Evolutionary conservation across 768 basidiomycete genomes (phyloP), one percentile per base, ranked within the genome.

Genomic region (Boletus pseudo-olivaceus): DNA sequence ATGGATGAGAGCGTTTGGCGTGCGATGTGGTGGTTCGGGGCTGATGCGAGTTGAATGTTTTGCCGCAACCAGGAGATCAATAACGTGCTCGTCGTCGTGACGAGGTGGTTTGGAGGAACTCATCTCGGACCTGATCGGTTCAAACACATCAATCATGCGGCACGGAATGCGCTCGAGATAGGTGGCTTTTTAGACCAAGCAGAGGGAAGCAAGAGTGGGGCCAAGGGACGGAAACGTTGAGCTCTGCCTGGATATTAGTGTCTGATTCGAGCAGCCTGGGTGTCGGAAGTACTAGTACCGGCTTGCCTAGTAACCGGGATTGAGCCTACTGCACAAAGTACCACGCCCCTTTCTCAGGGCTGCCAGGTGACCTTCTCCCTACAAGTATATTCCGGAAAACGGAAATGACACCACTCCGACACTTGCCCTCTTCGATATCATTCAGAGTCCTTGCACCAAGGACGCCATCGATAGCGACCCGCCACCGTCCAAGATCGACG

Each of bases 141-240:
- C 72, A 89, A 90, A 66, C 92, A 96, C 63, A 98, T 99, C 69
- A 98, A 96, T 65, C 91, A 95, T 67, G 93, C 93, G 4, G 96
- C 95, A 2, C 80, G 96, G 20, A 90, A 92, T 63, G 94, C 95
- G 1, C 76, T 98, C 6, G 91, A 96, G 41, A 59, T 84, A 1
- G 96, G 90, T 10, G 94, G 95, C 0, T 93, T 98, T 67, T 72
- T 98, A 32, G 88, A 90, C 40, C 71, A 65, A 9, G 62, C 62
- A 15, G 80, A 77, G 26, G 60, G 60, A 35, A 59, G 56, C 8
- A 66, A 62, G 35, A 43, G 55, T 17, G 55, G 49, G 7, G 35
- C 47, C 23, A 70, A 59, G 49, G 70, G 70, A 23, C 62, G 69
- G 35, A 70, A 60, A 48, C 70, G 62, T 34, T 70, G 56, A 69